phyloP scores from a whole-genome alignment of 176 grass and related monocot species.

The Thinopyrum elongatum region DNA sequence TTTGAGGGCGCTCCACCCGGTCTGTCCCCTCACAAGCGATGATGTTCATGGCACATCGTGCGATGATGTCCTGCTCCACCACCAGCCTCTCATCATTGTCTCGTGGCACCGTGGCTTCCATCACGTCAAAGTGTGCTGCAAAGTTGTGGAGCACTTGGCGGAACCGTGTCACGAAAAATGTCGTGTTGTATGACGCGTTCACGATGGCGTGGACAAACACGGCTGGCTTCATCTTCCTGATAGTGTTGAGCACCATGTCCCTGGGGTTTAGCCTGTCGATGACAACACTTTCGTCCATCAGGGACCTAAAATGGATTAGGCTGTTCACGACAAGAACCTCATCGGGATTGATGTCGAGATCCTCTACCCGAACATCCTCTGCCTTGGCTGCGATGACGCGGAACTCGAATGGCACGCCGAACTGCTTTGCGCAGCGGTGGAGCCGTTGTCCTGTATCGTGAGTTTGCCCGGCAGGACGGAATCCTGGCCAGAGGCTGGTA shows the following conservation, averaged over 20 bases:
- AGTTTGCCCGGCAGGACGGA: constrained; percentile 32
- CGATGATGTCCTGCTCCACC: constrained; percentile 42
- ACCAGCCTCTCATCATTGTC: constrained; percentile 25
- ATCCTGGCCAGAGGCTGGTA: constrained; percentile 35
- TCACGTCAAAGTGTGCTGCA: constrained; percentile 38
- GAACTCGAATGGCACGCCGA: constrained; percentile 40
- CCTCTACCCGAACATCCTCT: constrained; percentile 26
- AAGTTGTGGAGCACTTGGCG: constrained; percentile 41
- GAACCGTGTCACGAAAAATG: constrained; percentile 50
- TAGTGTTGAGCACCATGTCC: constrained; percentile 40
- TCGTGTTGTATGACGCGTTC: constrained; percentile 35
- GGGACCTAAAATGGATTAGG: constrained; percentile 18
- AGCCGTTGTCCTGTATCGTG: constrained; percentile 28
- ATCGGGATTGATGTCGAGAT: constrained; percentile 27
- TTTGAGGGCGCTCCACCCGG: constrained; percentile 40
- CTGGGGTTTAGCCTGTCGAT: constrained; percentile 29
- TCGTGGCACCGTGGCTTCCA: constrained; percentile 31
- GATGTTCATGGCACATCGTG: constrained; percentile 29
- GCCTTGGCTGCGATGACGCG: constrained; percentile 30
- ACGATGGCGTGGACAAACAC: constrained; percentile 35
- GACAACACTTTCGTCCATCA: constrained; percentile 51
- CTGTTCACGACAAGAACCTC: constrained; percentile 49
- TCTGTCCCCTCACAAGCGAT: constrained; percentile 50
- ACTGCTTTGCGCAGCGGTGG: constrained; percentile 13
- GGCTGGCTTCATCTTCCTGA: constrained; percentile 37